These are phyloP conservation scores for Williopsis jadinii DNA, from an alignment of 1,139 yeast species.

Conservation along the genomic window DNA sequence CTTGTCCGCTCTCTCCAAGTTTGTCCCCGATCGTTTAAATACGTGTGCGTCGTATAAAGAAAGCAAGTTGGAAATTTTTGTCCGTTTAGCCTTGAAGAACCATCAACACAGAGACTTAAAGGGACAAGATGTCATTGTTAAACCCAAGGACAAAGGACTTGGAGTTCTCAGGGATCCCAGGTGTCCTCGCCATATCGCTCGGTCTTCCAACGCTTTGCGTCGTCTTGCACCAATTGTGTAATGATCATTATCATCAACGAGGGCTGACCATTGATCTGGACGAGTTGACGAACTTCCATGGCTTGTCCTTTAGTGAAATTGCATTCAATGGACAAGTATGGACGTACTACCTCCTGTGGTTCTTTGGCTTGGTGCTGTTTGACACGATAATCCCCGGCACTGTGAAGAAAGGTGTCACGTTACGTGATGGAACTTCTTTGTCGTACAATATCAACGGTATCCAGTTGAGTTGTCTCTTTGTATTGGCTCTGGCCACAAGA, in stretches of 20 bases:
- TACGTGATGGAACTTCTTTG: slow-evolving; percentile 71
- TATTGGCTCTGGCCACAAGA: slow-evolving; percentile 42
- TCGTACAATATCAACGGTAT: slow-evolving; percentile 79
- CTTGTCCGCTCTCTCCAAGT: no score
- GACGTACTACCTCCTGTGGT: slow-evolving; percentile 71
- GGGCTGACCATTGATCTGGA: slow-evolving; percentile 40
- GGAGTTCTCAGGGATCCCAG: slow-evolving; percentile 76
- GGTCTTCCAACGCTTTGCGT: slow-evolving; percentile 63
- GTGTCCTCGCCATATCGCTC: slow-evolving; percentile 59
- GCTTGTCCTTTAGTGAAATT: slow-evolving; percentile 19
- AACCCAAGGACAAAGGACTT: slow-evolving; percentile 66
- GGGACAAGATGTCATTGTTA: slow-evolving; percentile 22
- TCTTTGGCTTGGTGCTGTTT: slow-evolving; percentile 50
- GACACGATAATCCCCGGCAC: slow-evolving; percentile 75
- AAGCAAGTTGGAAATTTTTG: no score
- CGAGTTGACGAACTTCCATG: slow-evolving; percentile 25
- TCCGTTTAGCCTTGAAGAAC: no score
- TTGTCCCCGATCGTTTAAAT: no score
- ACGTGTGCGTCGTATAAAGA: no score
- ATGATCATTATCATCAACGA: slow-evolving; percentile 45
- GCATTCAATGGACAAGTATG: slow-evolving; percentile 41
- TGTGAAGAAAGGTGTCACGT: slow-evolving; percentile 51
- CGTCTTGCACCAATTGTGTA: slow-evolving; percentile 49
- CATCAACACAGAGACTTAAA: no score
- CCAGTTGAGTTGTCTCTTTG: slow-evolving; percentile 43